Evolutionary conservation across 169 alveolate species (phyloP), one percentile per base, ranked within the genome.

Genomic region (Plasmodium vinckei): DNA sequence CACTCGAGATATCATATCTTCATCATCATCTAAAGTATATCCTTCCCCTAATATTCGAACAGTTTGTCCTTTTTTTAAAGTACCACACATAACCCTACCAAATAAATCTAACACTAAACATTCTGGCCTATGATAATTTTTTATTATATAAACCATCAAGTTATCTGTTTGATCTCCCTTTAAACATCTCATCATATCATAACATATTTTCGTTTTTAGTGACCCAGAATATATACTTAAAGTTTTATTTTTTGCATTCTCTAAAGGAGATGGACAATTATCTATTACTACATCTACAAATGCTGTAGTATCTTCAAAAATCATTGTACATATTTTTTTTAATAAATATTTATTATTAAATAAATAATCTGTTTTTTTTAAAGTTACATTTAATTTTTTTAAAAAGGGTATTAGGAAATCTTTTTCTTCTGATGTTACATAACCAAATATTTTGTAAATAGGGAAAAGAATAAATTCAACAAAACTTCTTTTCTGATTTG

Each of bases 391-490:
- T 33, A 90, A 97, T 53, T 95, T 94, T 13, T 91, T 93, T 57
- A 97, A 93, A 65, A 98, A 93, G 0, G 96, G 98, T 67, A 96
- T 94, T 51, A 99, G 94, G 49, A 95, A 95, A 25, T 96, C 99
- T 87, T 96, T 97, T 87, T 99, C 99, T 91, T 98, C 99, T 51
- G 98, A 96, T 39, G 98, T 95, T 21, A 98, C 95, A 93, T 96
- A 98, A 0, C 98, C 96, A 60, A 98, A 92, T 44, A 99, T 86
- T 93, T 99, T 99, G 94, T 99, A 99, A 73, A 99, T 94, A 6
- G 99, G 99, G 77, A 98, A 99, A 72, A 99, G 88, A 49, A 99
- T 94, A 93, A 98, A 99, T 82, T 97, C 98, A 7, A 99, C 99
- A 93, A 99, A 99, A 5, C 99, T 94, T 73, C 99, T 94, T 64